Evolutionary conservation across 1,139 yeast genomes (phyloP).

Genomic region (Yamadazyma sp.): DNA sequence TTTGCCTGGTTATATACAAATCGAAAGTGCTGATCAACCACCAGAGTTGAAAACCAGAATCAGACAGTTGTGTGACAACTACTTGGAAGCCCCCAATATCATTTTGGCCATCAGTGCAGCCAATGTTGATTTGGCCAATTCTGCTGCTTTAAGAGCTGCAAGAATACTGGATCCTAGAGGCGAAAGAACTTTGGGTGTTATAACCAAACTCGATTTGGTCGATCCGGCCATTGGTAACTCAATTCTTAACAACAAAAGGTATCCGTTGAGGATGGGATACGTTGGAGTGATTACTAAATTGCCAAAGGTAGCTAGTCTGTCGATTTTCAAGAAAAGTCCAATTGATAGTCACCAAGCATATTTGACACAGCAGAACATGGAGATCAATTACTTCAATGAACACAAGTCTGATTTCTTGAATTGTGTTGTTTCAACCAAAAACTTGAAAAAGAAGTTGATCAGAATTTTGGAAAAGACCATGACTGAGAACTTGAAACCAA

Average conservation of each 20-base stretch:
- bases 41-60: conserved; percentile 76
- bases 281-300: conserved; percentile 93
- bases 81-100: conserved; percentile 87
- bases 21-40: conserved; percentile 97
- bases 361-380: conserved; percentile 67
- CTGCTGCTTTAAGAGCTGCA: conserved; percentile 92
- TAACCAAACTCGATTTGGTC: conserved; percentile 89
- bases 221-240: conserved; percentile 70
- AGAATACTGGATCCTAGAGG: conserved; percentile 91
- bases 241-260: conserved; percentile 72
- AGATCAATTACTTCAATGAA: conserved; percentile 55
- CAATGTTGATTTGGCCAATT: conserved; percentile 95
- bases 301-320: conserved; percentile 38
- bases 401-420: conserved; percentile 61
- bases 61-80: conserved; percentile 75
- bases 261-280: conserved; percentile 93
- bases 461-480: conserved; percentile 84
- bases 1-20: conserved; percentile 95
- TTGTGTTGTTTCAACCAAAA: conserved; percentile 75
- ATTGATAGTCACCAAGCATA: conserved; percentile 46
- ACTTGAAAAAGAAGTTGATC: conserved; percentile 77
- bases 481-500: conserved; percentile 87
- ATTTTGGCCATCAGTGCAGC: conserved; percentile 96
- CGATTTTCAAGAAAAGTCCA: conserved; percentile 35
- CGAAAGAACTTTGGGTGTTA: conserved; percentile 92